A percentile compares a stretch with the other conserved stretches of the same genome.
Evolutionary conservation across 2,329 filamentous ascomycete genomes (phyloP).

Genomic region (Ophiognomonia clavigignenti-juglandacearum): DNA sequence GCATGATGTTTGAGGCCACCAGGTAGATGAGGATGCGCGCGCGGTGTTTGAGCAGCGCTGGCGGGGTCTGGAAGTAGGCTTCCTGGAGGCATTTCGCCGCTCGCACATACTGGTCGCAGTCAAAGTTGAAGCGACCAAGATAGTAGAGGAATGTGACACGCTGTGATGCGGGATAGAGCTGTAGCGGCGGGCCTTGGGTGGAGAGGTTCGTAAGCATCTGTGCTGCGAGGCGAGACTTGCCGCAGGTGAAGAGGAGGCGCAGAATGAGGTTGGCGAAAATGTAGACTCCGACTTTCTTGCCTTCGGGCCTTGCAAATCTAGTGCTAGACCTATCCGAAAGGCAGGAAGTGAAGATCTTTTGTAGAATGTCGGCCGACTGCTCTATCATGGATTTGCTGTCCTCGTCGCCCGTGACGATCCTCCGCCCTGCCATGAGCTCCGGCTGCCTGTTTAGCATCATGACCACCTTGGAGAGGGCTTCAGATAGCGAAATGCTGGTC

Average conservation of each 20-base stretch:
- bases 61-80: conserved; percentile 68
- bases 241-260: conserved; percentile 82
- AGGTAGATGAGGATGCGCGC: conserved; percentile 78
- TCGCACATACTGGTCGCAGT: conserved; percentile 75
- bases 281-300: conserved; percentile 85
- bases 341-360: conserved; percentile 87
- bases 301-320: conserved; percentile 65
- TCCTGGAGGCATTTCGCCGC: conserved; percentile 71
- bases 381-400: conserved; percentile 78
- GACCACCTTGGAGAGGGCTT: conserved; percentile 74
- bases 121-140: conserved; percentile 83
- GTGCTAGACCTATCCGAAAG: conserved; percentile 72
- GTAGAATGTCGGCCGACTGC: conserved; percentile 80
- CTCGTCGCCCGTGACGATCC: conserved; percentile 54
- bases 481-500: conserved; percentile 76
- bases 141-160: conserved; percentile 93
- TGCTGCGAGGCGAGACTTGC: conserved; percentile 76
- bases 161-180: conserved; percentile 78
- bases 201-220: conserved; percentile 88
- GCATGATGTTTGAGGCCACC: conserved; percentile 74
- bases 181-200: conserved; percentile 74
- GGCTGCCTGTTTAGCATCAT: conserved; percentile 79
- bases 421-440: conserved; percentile 65
- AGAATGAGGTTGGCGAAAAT: conserved; percentile 87
- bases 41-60: conserved; percentile 64